Base-by-base conservation (phyloP, 2,329 filamentous ascomycete species). In the Epichloe gansuensis region DNA sequence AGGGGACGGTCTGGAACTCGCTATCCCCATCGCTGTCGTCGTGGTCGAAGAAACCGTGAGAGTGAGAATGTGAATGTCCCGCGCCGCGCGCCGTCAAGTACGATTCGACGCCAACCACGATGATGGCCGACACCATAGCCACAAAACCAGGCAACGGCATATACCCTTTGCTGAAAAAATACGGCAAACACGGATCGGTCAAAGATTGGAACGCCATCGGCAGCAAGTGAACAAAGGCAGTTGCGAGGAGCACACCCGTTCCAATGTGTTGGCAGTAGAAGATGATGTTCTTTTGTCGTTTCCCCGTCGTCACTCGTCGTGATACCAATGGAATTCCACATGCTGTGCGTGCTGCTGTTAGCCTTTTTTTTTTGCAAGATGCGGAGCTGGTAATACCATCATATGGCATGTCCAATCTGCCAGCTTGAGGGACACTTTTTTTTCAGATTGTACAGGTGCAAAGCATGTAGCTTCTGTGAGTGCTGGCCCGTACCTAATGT, bases 81-180 rank as follows among this genome's bases (percentile, higher is more conserved):
- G 80, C 81, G 43, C 81, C 81, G 51, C 80, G 70, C 2, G 84
- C 85, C 0, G 89, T 89, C 59, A 97, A 83, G 65, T 89, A 89
- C 70, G 93, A 95, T 67, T 97, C 91, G 50, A 96, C 77, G 2
- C 81, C 79, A 6, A 95, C 87, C 3, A 96, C 89, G 4, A 86
- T 71, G 54, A 95, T 75, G n/a, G 88, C 86, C 11, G 86, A 82
- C 9, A 82, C 67, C 86, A 95, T 91, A 52, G 87, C 85, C 46
- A 95, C 79, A 47, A 93, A 74, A 2, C 89, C 89, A 0, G 88
- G 82, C 64, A 94, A 83, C 5, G 87, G 87, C 46, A 76, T 79
- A 65, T 93, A 95, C n/a, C 79, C 78, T 56, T 84, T 63, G 64
- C 80, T 91, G 78, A 90, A 95, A 63, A 89, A 85, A 53, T 77